These are phyloP conservation scores for Austroboletus niveus DNA, from an alignment of 1,284 basidiomycete species.

Conservation along the genomic window DNA sequence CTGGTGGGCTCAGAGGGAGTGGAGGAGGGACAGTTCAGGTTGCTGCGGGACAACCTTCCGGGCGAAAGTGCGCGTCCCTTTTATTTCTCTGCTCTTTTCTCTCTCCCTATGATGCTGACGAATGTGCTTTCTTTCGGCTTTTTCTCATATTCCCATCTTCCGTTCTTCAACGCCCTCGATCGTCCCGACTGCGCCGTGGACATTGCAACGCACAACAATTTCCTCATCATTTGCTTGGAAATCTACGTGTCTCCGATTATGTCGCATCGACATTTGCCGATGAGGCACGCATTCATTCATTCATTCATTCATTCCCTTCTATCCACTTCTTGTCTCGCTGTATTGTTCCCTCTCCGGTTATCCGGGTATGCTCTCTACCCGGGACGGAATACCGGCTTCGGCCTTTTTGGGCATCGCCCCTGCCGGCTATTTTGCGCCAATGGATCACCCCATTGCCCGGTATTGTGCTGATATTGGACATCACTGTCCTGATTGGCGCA, in stretches of 20 bases:
- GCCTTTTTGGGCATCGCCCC: conserved; percentile 1
- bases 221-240: background rate
- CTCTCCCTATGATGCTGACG: conserved; percentile 12
- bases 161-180: background rate
- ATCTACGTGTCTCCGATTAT: background rate
- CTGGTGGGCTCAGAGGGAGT: conserved; percentile 5
- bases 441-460: conserved; percentile 2
- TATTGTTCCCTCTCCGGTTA: background rate
- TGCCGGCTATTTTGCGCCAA: conserved; percentile 10
- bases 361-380: conserved; percentile 15
- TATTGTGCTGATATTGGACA: conserved; percentile 1
- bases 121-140: background rate
- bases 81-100: background rate
- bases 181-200: conserved; percentile 1
- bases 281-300: background rate
- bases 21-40: conserved; percentile 10
- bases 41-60: conserved; percentile 16
- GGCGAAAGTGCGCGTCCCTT: conserved; percentile 26
- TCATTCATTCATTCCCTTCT: background rate
- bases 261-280: conserved; percentile 1
- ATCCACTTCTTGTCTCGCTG: background rate
- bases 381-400: conserved; percentile 5
- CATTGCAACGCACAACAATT: background rate
- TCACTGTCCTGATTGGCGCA: conserved; percentile 17
- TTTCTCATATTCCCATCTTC: background rate